These are phyloP conservation scores for Cylindrotheca fusiformis DNA, from an alignment of 108 stramenopile species.

Conservation along the genomic window DNA sequence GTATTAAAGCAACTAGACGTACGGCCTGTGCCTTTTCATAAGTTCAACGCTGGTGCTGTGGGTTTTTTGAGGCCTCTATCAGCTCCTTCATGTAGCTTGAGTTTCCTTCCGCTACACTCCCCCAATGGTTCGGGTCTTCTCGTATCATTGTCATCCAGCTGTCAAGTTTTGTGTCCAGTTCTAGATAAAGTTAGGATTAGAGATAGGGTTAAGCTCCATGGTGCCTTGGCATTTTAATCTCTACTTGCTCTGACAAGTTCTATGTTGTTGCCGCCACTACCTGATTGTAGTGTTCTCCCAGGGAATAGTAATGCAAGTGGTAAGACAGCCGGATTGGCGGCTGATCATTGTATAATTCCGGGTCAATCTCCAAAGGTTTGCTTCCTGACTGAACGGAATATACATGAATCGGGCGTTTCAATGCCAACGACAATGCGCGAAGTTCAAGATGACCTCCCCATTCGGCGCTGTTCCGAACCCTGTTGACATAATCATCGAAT, in stretches of 20 bases:
- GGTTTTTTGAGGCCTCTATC: no score
- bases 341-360: conserved; percentile 25
- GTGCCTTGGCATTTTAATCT: not conserved
- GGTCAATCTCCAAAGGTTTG: conserved; percentile 41
- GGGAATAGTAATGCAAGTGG: conserved; percentile 95
- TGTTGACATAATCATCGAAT: conserved; percentile 83
- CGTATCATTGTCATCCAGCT: no score
- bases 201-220: no score
- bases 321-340: conserved; percentile 76
- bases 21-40: no score
- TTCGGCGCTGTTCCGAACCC: conserved; percentile 77
- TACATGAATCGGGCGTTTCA: conserved; percentile 84
- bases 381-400: conserved; percentile 53
- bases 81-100: no score
- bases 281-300: conserved; percentile 98
- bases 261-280: conserved; percentile 35
- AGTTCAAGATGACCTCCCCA: conserved; percentile 99
- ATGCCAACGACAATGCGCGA: conserved; percentile 73
- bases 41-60: no score
- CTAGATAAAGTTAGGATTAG: no score
- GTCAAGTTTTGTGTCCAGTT: no score
- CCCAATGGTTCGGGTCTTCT: no score
- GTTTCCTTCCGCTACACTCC: no score
- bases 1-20: no score
- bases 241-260: not conserved